phyloP scores from a whole-genome alignment of 495 filamentous ascomycete species.

The Mytilinidion resinicola region DNA sequence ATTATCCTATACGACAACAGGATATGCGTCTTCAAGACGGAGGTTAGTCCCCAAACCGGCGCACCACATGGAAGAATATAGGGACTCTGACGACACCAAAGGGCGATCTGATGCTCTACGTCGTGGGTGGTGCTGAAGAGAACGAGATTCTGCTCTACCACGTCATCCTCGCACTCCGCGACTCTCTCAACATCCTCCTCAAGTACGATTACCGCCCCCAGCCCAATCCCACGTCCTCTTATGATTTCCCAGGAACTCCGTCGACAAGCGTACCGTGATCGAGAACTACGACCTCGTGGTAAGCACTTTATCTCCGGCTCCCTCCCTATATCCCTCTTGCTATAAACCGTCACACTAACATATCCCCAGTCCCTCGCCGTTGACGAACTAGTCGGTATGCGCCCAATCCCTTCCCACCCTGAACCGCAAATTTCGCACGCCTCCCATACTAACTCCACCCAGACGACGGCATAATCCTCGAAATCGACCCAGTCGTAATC shows the following conservation, averaged over 20 bases:
- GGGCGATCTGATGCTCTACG: conserved; percentile 94
- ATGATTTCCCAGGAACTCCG: conserved; percentile 60
- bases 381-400: conserved; percentile 73
- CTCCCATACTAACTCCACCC: not conserved
- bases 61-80: too few relatives aligned
- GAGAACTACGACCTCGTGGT: conserved; percentile 81
- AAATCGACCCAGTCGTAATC: conserved; percentile 91
- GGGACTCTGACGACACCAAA: conserved; percentile 47
- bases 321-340: not conserved
- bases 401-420: not conserved
- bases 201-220: conserved; percentile 54
- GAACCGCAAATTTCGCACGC: not conserved
- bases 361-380: conserved; percentile 72
- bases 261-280: conserved; percentile 93
- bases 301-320: conserved; percentile 26
- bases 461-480: conserved; percentile 89
- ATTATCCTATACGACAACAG: conserved; percentile 95
- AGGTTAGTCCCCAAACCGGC: conserved; percentile 46
- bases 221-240: not conserved
- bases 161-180: conserved; percentile 78
- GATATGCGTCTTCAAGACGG: conserved; percentile 94
- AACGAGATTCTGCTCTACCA: conserved; percentile 96
- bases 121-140: conserved; percentile 85
- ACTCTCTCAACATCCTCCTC: conserved; percentile 84
- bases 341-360: not conserved